Evolutionary conservation across 2,329 filamentous ascomycete species (phyloP), one percentile per base, ranked within the genome.

Genomic region (Ophiocordyceps robertsii): DNA sequence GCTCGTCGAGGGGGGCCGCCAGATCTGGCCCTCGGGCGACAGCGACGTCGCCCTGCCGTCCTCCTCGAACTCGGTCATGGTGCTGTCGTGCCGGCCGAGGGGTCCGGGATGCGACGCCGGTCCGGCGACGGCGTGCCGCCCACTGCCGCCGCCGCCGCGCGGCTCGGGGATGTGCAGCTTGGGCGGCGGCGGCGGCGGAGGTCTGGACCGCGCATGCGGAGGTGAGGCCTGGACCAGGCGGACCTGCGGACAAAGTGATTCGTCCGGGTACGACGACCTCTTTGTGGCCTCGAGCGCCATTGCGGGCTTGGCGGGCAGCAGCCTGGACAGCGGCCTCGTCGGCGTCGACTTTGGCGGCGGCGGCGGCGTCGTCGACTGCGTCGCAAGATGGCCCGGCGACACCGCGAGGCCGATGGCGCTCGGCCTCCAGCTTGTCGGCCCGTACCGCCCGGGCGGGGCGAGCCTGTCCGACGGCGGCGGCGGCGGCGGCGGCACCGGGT

Each of bases 1-100:
- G 12, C 13, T 12, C 31, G 31, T 33, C 3, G 66, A 63, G 0
- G 70, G 69, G 6, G 68, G 70, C 12, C 68, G 60, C 72, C 72
- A 75, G 38, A 73, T 65, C 43, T 68, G 64, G n/a, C 48, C 64
- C 51, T 40, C 62, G 21, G 53, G 54, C 4, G 61, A 57, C 38
- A 52, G 38, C 37, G 64, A 58, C 50, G 59, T 39, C 44, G 58
- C 58, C 45, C 69, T 57, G 45, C 69, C 58, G 50, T 72, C 67
- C 56, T 75, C 66, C 46, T 75, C 70, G 44, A 75, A 69, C 56
- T 76, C 64, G 9, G 71, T 68, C 47, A 72, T 58, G 44, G 67
- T 60, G 55, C 72, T 68, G 43, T 68, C 64, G 19, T 59, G 60
- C 10, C 57, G 38, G n/a, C 35, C 35, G 35, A 13, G 12, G 5